A percentile compares a stretch with the other conserved stretches of the same genome.
Conservation (phyloP, 352 stramenopile species). For the Phytophthora megakarya region DNA sequence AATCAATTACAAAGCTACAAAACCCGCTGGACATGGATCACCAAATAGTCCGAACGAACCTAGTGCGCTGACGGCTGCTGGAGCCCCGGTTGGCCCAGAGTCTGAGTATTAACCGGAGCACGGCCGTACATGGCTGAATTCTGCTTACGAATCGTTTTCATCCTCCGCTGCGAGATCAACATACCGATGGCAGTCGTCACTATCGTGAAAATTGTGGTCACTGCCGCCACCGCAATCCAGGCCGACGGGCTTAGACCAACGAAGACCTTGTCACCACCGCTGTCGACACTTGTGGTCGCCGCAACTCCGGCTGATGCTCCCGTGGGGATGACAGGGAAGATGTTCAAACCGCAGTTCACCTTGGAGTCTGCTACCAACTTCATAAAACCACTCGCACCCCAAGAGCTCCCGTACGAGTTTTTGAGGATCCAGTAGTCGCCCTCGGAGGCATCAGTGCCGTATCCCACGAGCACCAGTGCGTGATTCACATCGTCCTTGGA, state of each 20-base stretch:
- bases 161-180: conserved; percentile 45
- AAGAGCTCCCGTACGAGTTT: conserved; percentile 78
- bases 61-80: conserved; percentile 14
- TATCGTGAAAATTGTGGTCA: conserved; percentile 55
- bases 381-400: conserved; percentile 71
- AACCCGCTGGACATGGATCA: background rate
- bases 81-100: too few relatives aligned
- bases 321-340: conserved; percentile 74
- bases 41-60: background rate
- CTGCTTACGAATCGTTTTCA: conserved; percentile 55
- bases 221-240: conserved; percentile 67
- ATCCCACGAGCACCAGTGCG: conserved; percentile 75
- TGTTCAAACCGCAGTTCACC: conserved; percentile 78
- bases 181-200: conserved; percentile 58
- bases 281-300: conserved; percentile 52
- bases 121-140: conserved; percentile 47
- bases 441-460: conserved; percentile 55
- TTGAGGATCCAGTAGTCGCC: conserved; percentile 87
- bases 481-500: conserved; percentile 79
- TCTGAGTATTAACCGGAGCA: conserved; percentile 28
- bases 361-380: conserved; percentile 70
- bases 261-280: conserved; percentile 67
- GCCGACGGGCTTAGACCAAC: conserved; percentile 50
- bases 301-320: conserved; percentile 56
- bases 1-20: background rate